Percentiles rank a stretch among this genome's conserved stretches.
phyloP scores from a whole-genome alignment of 169 alveolate genomes.

The Cryptosporidium parvum region DNA sequence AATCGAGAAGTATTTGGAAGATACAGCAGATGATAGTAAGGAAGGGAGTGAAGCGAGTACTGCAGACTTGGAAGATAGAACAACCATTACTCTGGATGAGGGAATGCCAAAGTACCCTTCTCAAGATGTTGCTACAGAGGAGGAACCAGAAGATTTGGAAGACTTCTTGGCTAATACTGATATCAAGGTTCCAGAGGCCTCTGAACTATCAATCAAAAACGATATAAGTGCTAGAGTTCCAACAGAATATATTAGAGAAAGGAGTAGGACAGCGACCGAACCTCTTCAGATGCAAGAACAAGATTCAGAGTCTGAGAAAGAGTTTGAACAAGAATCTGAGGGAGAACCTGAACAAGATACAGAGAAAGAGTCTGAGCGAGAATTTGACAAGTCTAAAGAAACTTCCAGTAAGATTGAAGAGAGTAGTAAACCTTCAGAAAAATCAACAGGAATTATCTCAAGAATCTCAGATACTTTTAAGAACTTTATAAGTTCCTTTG shows the following conservation, averaged over 20 bases:
- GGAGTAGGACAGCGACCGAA: too few relatives aligned
- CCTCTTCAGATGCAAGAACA: background rate
- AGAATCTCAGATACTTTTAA: slow-evolving; percentile 4
- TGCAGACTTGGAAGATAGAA: background rate
- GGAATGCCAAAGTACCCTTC: background rate
- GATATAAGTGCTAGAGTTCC: background rate
- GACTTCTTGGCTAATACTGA: background rate
- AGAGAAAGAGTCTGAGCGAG: background rate
- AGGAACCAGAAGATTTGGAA: slow-evolving; percentile 17
- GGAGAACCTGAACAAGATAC: background rate
- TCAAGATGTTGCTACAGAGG: background rate
- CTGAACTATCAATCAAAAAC: background rate
- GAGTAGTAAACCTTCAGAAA: background rate
- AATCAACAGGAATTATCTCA: background rate
- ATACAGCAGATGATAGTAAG: background rate
- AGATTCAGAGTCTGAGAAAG: background rate
- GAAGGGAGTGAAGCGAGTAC: background rate
- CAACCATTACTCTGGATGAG: background rate
- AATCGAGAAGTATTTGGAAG: slow-evolving; percentile 11
- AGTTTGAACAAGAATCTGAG: background rate
- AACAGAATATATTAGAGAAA: slow-evolving; percentile 2
- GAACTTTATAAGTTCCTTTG: slow-evolving; percentile 10
- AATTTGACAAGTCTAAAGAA: slow-evolving; percentile 2
- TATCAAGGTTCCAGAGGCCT: background rate
- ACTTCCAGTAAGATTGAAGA: slow-evolving; percentile 9